phyloP scores from a whole-genome alignment of 495 filamentous ascomycete species.

The Polyplosphaeria fusca region DNA sequence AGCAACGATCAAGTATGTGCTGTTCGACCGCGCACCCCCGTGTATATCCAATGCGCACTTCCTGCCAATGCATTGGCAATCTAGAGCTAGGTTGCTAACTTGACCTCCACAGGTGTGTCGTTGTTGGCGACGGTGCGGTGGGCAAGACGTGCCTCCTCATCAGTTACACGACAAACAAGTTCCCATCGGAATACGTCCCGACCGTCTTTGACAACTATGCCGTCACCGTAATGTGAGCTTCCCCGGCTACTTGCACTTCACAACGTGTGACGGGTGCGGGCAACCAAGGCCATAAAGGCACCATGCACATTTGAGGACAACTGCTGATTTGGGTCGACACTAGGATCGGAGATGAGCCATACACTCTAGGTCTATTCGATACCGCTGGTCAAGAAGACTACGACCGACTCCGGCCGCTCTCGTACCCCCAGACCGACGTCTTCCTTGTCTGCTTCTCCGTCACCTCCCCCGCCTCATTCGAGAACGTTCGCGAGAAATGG shows the following conservation, averaged over 20 bases:
- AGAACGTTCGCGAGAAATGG: slow-evolving; percentile 99
- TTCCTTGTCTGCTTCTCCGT: slow-evolving; percentile 99
- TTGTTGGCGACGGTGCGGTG: slow-evolving; percentile 98
- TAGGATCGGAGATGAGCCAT: slow-evolving; percentile 99
- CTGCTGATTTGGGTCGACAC: background rate
- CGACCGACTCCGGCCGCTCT: slow-evolving; percentile 91
- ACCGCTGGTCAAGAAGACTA: slow-evolving; percentile 99
- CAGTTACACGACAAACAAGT: slow-evolving; percentile 99
- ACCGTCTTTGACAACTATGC: slow-evolving; percentile 99
- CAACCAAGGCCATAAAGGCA: no score
- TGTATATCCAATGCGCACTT: background rate
- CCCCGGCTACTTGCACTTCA: slow-evolving; percentile 3
- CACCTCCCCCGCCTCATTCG: slow-evolving; percentile 96
- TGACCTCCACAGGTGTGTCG: slow-evolving; percentile 70
- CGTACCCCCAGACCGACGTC: slow-evolving; percentile 97
- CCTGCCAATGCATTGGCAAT: background rate
- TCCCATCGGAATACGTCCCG: slow-evolving; percentile 98
- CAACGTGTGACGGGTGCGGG: no score
- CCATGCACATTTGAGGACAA: no score
- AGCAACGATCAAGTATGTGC: slow-evolving; percentile 31
- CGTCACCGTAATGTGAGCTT: slow-evolving; percentile 94
- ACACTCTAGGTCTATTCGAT: slow-evolving; percentile 96
- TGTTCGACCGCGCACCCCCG: background rate
- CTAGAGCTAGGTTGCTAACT: background rate
- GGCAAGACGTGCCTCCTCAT: slow-evolving; percentile 98